phyloP scores from a whole-genome alignment of 2,329 filamentous ascomycete genomes.

The Teratosphaeria destructans region DNA sequence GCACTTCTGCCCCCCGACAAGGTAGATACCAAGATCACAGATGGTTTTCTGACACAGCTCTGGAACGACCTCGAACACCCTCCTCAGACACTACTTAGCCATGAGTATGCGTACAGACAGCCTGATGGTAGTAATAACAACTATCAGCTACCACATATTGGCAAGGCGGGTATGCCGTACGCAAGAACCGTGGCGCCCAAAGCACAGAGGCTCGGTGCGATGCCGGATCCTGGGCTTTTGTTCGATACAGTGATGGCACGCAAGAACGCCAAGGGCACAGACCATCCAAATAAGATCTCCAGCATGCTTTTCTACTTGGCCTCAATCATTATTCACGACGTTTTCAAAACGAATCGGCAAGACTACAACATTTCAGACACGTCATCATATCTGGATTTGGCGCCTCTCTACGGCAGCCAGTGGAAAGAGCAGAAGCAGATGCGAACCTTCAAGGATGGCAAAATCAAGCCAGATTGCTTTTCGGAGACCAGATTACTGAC shows the following conservation, averaged over 20 bases:
- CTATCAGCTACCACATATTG: conserved; percentile 51
- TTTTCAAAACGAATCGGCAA: conserved; percentile 54
- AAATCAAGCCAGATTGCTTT: conserved; percentile 61
- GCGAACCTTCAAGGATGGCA: conserved; percentile 55
- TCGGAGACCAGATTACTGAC: conserved; percentile 53
- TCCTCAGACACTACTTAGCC: conserved; percentile 33
- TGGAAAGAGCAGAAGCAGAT: conserved; percentile 56
- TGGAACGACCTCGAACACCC: conserved; percentile 41
- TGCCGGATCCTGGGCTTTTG: conserved; percentile 55
- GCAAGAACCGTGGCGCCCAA: conserved; percentile 54
- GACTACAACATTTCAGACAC: conserved; percentile 56
- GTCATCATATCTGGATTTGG: conserved; percentile 65
- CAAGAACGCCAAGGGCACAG: conserved; percentile 42
- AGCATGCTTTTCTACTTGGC: conserved; percentile 67
- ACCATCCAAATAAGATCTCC: conserved; percentile 63
- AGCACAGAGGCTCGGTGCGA: conserved; percentile 46
- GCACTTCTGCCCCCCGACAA: conserved; percentile 32
- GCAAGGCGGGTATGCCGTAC: conserved; percentile 56
- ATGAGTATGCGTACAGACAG: conserved; percentile 37
- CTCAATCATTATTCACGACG: conserved; percentile 52
- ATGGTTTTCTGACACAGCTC: conserved; percentile 34
- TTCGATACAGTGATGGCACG: conserved; percentile 60
- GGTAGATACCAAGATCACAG: conserved; percentile 31
- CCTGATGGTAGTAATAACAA: conserved; percentile 46
- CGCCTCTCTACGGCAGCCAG: conserved; percentile 63